These are phyloP conservation scores for Phyllosticta citrichinensis DNA, from an alignment of 2,329 filamentous ascomycete genomes.

Conservation along the genomic window DNA sequence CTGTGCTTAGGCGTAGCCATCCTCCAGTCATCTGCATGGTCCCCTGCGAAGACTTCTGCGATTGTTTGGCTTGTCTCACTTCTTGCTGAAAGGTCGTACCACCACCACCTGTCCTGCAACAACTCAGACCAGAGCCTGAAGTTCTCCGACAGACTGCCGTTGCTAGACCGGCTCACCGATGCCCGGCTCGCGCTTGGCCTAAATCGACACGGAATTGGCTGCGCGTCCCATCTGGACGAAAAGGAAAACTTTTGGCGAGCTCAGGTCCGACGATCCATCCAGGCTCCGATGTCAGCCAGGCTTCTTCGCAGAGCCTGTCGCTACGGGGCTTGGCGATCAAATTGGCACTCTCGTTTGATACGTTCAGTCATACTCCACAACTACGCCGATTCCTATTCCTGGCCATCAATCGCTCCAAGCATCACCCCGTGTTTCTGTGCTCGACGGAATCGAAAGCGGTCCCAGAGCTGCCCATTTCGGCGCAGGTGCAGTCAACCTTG, in stretches of 20 bases:
- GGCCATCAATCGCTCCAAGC: neutral
- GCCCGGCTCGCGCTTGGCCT: neutral
- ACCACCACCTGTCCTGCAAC: neutral
- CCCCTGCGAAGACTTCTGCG: neutral
- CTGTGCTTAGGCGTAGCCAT: neutral
- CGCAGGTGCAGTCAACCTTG: neutral
- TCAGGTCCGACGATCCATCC: neutral
- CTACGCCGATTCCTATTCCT: neutral
- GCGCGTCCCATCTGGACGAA: neutral
- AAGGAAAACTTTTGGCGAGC: neutral
- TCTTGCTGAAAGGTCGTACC: neutral
- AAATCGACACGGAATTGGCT: neutral
- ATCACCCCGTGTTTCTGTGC: neutral
- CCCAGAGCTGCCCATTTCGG: neutral
- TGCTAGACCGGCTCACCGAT: neutral
- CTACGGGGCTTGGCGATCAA: neutral
- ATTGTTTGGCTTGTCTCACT: neutral
- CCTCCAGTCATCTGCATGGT: neutral
- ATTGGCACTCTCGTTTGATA: neutral
- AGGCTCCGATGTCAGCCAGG: neutral
- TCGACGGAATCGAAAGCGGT: neutral
- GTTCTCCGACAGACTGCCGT: neutral
- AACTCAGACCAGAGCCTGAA: neutral
- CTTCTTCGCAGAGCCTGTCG: neutral
- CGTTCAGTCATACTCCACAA: neutral